Base-by-base conservation (phyloP, 23 red algal species). In the Cyanidioschyzon merolae region DNA sequence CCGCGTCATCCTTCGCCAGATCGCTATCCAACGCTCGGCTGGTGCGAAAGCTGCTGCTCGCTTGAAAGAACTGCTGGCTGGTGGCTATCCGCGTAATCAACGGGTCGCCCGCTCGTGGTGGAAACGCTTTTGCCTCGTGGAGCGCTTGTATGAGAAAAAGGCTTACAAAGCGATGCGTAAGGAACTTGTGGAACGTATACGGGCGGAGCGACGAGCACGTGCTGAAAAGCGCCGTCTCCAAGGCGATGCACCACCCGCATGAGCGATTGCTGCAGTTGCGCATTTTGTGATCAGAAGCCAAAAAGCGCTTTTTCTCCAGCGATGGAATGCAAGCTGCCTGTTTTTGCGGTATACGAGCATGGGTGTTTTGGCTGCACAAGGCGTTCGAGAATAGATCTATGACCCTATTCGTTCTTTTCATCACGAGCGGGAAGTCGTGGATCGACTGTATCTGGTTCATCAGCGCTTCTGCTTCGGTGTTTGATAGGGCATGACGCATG, bases 71-170 rank as follows among this genome's bases (percentile, higher is more conserved):
- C 63, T 71, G 63, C 63, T 71, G 12, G 63, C n/a, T 71, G 63
- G 63, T 35, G 63, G n/a, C n/a, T 71, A 32, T 71, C 63, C 63
- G 7, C 63, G 63, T 35, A 25, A 32, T 35, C 63, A 35, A 71
- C 12, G 63, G n/a, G 63, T 71, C 2, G 63, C 63, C 16, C 21
- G n/a, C 63, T 7, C 63, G 2, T 71, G 63, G 63, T 35, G 63
- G n/a, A 71, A 71, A 32, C 63, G 63, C 63, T 27, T 71, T 25
- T 7, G n/a, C n/a, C 32, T 71, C 32, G 63, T 71, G n/a, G 32
- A 32, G n/a, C 63, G 29, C 29, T 32, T 32, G 12, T 35, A 35
- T 27, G 16, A 32, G 30, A 25, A 35, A 7, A 71, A 71, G 30
- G 63, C 63, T 25, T 27, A 35, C 29, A 35, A 12, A 71, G 63